Conservation (phyloP, 352 stramenopile species). For the Pythium pyrilobum region DNA sequence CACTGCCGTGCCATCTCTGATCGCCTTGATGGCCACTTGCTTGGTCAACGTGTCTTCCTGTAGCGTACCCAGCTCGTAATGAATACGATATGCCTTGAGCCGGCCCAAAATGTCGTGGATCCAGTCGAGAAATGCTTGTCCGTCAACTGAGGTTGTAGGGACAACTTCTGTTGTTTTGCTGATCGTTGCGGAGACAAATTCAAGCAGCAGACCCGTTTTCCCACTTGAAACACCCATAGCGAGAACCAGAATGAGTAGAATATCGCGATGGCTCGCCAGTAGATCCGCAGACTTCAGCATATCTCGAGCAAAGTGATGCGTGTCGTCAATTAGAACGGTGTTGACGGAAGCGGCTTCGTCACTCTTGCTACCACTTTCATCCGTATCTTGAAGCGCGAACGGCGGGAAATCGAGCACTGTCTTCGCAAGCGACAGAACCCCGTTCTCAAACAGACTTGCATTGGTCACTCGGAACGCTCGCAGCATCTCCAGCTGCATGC, state of each 20-base stretch:
- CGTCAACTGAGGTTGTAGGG: not conserved
- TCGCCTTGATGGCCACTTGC: conserved; percentile 40
- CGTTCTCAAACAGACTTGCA: conserved; percentile 47
- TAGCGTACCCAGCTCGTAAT: conserved; percentile 48
- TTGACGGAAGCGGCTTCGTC: conserved; percentile 11
- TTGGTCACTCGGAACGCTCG: conserved; percentile 38
- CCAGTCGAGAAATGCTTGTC: conserved; percentile 32
- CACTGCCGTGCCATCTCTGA: conserved; percentile 15
- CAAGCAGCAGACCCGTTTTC: conserved; percentile 38
- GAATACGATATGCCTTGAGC: conserved; percentile 49
- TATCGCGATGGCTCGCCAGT: conserved; percentile 21
- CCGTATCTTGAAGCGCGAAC: conserved; percentile 36
- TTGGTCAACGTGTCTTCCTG: conserved; percentile 36
- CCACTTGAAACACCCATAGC: conserved; percentile 55
- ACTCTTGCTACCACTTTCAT: not conserved
- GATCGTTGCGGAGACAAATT: conserved; percentile 38
- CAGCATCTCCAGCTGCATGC: conserved; percentile 67
- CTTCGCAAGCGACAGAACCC: conserved; percentile 39
- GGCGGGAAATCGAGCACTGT: conserved; percentile 53
- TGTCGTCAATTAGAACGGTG: conserved; percentile 36
- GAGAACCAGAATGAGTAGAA: conserved; percentile 43
- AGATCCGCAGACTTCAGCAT: conserved; percentile 24
- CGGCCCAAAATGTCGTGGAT: conserved; percentile 30
- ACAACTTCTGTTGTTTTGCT: not conserved
- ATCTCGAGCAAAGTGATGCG: conserved; percentile 42